These are phyloP conservation scores for Aspergillus latus DNA, from an alignment of 2,329 filamentous ascomycete species.

Conservation along the genomic window DNA sequence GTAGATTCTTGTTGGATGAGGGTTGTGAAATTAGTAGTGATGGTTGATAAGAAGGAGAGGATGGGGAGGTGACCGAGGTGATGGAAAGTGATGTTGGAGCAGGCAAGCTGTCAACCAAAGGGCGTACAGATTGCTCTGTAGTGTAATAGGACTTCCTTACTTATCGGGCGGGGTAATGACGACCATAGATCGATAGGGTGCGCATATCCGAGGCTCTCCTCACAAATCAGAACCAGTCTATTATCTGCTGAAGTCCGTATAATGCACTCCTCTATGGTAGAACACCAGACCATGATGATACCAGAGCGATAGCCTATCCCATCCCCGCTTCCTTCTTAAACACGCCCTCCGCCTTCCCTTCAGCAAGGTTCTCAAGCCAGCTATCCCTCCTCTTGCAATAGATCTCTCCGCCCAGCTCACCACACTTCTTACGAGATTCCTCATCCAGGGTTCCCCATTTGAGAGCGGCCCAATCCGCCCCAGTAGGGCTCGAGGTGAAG, in stretches of 20 bases:
- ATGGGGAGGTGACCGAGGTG: neutral
- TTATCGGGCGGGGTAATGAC: neutral
- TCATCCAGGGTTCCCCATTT: constrained; percentile 28
- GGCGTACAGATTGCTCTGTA: neutral
- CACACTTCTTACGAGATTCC: constrained; percentile 9
- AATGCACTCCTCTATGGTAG: too few relatives aligned
- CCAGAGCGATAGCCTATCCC: neutral
- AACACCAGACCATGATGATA: neutral
- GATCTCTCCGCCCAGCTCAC: constrained; percentile 22
- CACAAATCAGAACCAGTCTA: constrained; percentile 32
- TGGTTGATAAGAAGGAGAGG: neutral
- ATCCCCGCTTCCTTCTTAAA: constrained; percentile 9
- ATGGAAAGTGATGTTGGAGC: neutral
- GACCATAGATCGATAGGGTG: neutral
- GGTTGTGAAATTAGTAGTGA: neutral
- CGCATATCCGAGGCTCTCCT: neutral
- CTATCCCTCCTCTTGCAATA: constrained; percentile 24
- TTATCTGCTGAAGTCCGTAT: neutral
- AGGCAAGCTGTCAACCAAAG: neutral
- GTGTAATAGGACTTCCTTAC: neutral
- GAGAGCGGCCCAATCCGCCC: constrained; percentile 14
- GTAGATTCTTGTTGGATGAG: neutral
- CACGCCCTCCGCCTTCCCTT: neutral
- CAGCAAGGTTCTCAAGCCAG: constrained; percentile 20
- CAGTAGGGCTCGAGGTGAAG: constrained; percentile 18